Conservation (phyloP, 1,139 yeast genomes). For the Geotrichum citri-aurantii region DNA sequence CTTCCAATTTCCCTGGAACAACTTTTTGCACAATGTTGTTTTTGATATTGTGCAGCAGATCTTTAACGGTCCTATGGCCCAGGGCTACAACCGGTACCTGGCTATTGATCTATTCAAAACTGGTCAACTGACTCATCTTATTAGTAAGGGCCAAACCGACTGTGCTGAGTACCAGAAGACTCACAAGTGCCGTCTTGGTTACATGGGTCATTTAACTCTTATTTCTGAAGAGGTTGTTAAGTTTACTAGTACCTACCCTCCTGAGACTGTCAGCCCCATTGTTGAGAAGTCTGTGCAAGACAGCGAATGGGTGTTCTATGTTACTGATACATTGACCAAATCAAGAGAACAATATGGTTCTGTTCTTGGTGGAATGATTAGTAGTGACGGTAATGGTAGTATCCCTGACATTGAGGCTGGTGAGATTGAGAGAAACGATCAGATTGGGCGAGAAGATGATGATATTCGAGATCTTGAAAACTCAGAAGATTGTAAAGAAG, state of each 20-base stretch:
- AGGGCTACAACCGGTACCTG: conserved; percentile 79
- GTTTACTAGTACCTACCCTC: conserved; percentile 71
- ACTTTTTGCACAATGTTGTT: conserved; percentile 93
- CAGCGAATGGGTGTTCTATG: conserved; percentile 77
- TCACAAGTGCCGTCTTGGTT: conserved; percentile 71
- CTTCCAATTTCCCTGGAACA: conserved; percentile 95
- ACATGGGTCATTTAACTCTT: conserved; percentile 93
- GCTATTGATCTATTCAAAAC: conserved; percentile 81
- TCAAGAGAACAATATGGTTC: conserved; percentile 93
- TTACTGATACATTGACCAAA: conserved; percentile 74
- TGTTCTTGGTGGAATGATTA: conserved; percentile 70
- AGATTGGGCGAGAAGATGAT: conserved; percentile 19
- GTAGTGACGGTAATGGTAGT: conserved; percentile 27
- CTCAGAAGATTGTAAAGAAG: conserved; percentile 21
- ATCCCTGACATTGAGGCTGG: conserved; percentile 2
- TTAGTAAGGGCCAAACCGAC: conserved; percentile 73
- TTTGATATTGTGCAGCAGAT: conserved; percentile 97
- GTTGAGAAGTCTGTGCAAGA: conserved; percentile 53
- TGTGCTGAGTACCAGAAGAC: conserved; percentile 63
- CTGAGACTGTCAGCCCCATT: conserved; percentile 52
- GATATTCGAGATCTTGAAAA: conserved; percentile 20
- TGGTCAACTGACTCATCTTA: conserved; percentile 70
- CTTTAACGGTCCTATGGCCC: conserved; percentile 91
- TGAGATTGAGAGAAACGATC: conserved; percentile 21
- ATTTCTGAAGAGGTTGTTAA: conserved; percentile 95